Base-by-base conservation (phyloP, 2,329 filamentous ascomycete species). In the Botrytis deweyae region DNA sequence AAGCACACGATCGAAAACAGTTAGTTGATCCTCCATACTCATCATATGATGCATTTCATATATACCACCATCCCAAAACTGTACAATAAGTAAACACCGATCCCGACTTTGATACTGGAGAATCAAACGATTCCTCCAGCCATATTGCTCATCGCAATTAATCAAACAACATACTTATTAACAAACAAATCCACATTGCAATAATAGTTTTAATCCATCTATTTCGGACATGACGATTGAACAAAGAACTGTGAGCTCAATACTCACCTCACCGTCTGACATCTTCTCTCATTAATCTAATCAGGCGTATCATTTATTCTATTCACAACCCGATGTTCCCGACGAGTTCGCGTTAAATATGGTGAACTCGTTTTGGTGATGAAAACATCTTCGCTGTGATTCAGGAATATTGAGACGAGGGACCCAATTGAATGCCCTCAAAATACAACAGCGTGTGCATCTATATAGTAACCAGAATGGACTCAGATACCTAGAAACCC, bases 311-410 rank as follows among this genome's bases (percentile, higher is more conserved):
- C n/a, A 58, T 16, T 29, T 14, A 14, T 29, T 3, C 18, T 29
- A 0, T 4, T 58, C 25, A 29, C 4, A 18, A 14, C n/a, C 52
- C 14, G 14, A 4, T 0, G 29, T 18, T 29, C 3, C n/a, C n/a
- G 6, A 18, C 14, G n/a, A 58, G n/a, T 58, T 29, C 6, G 5
- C n/a, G 16, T 55, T n/a, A 3, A 18, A 16, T 4, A 18, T 18
- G 3, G 2, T 55, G n/a, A 29, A 8, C 3, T 8, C 25, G 8
- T 29, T 29, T 29, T 12, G n/a, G 29, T 8, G n/a, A 29, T 29
- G 1, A 8, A 29, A 29, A 16, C 16, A n/a, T 25, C 1, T 4
- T n/a, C 25, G 4, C 10, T 52, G 14, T 49, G 9, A 25, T 49
- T 29, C 29, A 29, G 29, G 4, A 1, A n/a, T 52, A 5, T n/a